Percentiles rank a stretch among this genome's conserved stretches.
phyloP scores from a whole-genome alignment of 2,329 filamentous ascomycete genomes.

The Graphilbum fragrans region DNA sequence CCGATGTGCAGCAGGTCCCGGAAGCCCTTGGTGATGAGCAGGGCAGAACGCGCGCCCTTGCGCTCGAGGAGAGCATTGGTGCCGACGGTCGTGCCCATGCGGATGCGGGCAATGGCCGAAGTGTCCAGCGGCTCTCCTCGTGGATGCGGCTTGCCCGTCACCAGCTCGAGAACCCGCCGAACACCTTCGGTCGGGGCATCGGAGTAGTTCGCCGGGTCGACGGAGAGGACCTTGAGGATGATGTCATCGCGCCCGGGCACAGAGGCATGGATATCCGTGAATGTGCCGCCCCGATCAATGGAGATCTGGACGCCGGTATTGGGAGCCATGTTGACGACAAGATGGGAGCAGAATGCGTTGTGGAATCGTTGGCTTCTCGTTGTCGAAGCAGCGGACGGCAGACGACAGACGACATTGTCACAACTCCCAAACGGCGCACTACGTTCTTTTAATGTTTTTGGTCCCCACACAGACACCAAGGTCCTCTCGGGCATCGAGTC shows the following conservation, averaged over 20 bases:
- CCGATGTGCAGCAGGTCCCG: conserved; percentile 5
- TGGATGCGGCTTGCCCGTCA: conserved; percentile 39
- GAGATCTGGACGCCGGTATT: too few relatives aligned
- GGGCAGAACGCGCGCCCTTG: conserved; percentile 3
- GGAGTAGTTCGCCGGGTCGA: conserved; percentile 53
- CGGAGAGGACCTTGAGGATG: conserved; percentile 56
- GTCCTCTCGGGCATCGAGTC: too few relatives aligned
- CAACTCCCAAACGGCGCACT: too few relatives aligned
- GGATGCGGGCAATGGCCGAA: conserved; percentile 7
- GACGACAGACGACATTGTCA: too few relatives aligned
- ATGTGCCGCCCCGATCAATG: conserved; percentile 74
- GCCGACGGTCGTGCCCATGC: conserved; percentile 9
- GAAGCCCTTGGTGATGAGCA: conserved; percentile 4
- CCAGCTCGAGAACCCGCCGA: conserved; percentile 28
- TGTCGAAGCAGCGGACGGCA: too few relatives aligned
- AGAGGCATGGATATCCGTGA: conserved; percentile 89
- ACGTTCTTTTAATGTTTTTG: too few relatives aligned
- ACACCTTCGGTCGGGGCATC: conserved; percentile 60
- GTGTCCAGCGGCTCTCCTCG: conserved; percentile 47
- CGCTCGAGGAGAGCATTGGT: conserved; percentile 8
- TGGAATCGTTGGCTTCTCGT: too few relatives aligned
- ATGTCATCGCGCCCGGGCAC: conserved; percentile 57
- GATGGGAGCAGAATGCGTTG: too few relatives aligned
- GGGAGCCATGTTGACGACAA: too few relatives aligned
- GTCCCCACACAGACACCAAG: too few relatives aligned